A percentile compares a stretch with the other conserved stretches of the same genome.
Conservation (phyloP, 2,329 filamentous ascomycete genomes). For the Cercospora zeae-maydis region DNA sequence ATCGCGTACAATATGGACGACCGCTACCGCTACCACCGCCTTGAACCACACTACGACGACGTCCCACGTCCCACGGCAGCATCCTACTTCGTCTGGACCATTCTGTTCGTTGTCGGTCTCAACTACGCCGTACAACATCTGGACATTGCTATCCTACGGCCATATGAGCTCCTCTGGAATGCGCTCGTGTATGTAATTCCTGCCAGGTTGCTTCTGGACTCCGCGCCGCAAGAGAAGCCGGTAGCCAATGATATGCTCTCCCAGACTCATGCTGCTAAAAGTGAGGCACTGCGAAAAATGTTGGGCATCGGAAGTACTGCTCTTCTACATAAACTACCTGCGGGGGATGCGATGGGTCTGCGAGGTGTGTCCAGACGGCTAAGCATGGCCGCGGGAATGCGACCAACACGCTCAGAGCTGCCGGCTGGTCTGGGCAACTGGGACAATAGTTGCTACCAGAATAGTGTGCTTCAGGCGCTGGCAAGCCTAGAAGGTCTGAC, state of each 20-base stretch:
- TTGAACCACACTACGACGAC: constrained; percentile 15
- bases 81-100: constrained; percentile 26
- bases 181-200: constrained; percentile 57
- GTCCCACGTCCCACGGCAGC: constrained; percentile 18
- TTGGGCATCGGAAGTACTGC: constrained; percentile 41
- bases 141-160: constrained; percentile 36
- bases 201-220: constrained; percentile 53
- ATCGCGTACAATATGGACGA: constrained; percentile 23
- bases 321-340: constrained; percentile 36
- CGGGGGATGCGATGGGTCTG: constrained; percentile 33
- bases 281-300: constrained; percentile 36
- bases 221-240: constrained; percentile 44
- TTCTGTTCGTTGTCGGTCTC: constrained; percentile 31
- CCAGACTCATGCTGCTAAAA: constrained; percentile 38
- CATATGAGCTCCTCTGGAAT: constrained; percentile 59
- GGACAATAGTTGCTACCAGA: constrained; percentile 97
- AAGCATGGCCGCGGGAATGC: constrained; percentile 22
- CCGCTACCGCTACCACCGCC: constrained; percentile 16
- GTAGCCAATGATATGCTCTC: constrained; percentile 31
- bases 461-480: constrained; percentile 73
- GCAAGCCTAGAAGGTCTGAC: constrained; percentile 55
- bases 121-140: constrained; percentile 33
- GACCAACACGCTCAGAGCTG: constrained; percentile 30
- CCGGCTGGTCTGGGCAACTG: constrained; percentile 75
- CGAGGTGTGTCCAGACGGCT: constrained; percentile 32